phyloP scores from a whole-genome alignment of 495 filamentous ascomycete species.

The Trichocladium uniseriatum region DNA sequence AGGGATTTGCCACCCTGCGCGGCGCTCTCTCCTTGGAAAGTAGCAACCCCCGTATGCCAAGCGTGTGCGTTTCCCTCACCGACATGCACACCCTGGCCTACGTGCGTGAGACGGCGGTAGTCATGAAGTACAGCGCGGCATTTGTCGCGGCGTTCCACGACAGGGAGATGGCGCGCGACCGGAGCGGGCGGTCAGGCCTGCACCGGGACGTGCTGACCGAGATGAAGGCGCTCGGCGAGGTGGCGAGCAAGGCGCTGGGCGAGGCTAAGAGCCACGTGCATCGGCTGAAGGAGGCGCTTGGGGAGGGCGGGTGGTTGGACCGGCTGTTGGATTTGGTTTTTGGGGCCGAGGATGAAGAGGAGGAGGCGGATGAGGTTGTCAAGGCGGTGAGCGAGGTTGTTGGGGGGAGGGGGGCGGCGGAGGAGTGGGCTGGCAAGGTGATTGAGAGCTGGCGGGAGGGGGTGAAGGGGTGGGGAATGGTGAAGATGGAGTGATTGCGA shows the following conservation, averaged over 20 bases:
- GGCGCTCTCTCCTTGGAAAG: conserved; percentile 12
- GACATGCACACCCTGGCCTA: conserved; percentile 24
- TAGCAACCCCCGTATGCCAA: background rate
- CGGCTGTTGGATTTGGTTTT: conserved; percentile 21
- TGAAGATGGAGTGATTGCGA: conserved; percentile 20
- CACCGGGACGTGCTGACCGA: conserved; percentile 29
- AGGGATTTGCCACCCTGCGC: conserved; percentile 17
- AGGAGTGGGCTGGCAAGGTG: conserved; percentile 35
- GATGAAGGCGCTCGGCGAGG: conserved; percentile 27
- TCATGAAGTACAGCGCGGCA: conserved; percentile 23
- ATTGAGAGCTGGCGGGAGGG: conserved; percentile 37
- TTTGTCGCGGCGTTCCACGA: conserved; percentile 30
- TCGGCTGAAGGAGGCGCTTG: conserved; percentile 23
- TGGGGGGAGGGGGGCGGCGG: conserved; percentile 19
- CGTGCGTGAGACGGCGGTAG: conserved; percentile 31
- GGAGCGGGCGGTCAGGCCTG: conserved; percentile 26
- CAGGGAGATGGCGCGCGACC: conserved; percentile 29
- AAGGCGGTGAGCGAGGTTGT: conserved; percentile 21
- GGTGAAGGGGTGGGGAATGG: conserved; percentile 34
- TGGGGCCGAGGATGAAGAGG: conserved; percentile 9
- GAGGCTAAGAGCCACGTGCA: conserved; percentile 27
- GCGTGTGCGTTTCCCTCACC: conserved; percentile 5
- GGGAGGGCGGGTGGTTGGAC: conserved; percentile 35
- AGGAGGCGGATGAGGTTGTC: conserved; percentile 11
- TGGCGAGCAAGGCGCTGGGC: conserved; percentile 20